A percentile compares a stretch with the other conserved stretches of the same genome.
Conservation (phyloP, 257 asterid species). For the Nicotiana otophora region DNA sequence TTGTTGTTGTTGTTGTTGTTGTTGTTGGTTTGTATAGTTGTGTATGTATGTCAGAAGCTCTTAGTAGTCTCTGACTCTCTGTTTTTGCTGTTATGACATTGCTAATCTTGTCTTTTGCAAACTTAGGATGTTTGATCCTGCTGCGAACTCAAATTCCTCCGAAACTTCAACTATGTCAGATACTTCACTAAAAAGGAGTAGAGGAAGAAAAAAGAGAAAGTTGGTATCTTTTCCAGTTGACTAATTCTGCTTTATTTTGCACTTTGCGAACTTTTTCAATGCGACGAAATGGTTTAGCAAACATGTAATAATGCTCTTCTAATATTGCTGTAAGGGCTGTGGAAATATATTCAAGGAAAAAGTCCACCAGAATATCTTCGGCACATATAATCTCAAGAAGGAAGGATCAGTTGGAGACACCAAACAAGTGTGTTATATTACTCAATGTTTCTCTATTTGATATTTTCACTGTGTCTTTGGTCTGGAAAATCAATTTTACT, state of each 20-base stretch:
- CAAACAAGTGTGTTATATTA: not conserved
- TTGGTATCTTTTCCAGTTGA: conserved; percentile 33
- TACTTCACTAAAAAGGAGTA: conserved; percentile 41
- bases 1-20: not conserved
- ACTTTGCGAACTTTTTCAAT: not conserved
- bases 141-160: conserved; percentile 32
- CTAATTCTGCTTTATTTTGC: conserved; percentile 6
- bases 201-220: conserved; percentile 78
- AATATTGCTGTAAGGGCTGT: conserved; percentile 44
- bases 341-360: conserved; percentile 37
- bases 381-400: conserved; percentile 28
- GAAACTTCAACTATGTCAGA: conserved; percentile 36
- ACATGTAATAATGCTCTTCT: not conserved
- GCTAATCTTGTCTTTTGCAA: conserved; percentile 10
- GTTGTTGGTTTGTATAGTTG: not conserved
- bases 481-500: not conserved
- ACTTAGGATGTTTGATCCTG: conserved; percentile 54
- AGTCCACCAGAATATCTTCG: conserved; percentile 18
- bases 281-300: not conserved
- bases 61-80: not conserved
- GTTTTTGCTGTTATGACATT: not conserved
- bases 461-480: not conserved
- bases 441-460: not conserved
- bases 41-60: not conserved
- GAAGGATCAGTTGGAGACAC: not conserved